Evolutionary conservation across 352 stramenopile species (phyloP).

Genomic region (Phytophthora syringae): DNA sequence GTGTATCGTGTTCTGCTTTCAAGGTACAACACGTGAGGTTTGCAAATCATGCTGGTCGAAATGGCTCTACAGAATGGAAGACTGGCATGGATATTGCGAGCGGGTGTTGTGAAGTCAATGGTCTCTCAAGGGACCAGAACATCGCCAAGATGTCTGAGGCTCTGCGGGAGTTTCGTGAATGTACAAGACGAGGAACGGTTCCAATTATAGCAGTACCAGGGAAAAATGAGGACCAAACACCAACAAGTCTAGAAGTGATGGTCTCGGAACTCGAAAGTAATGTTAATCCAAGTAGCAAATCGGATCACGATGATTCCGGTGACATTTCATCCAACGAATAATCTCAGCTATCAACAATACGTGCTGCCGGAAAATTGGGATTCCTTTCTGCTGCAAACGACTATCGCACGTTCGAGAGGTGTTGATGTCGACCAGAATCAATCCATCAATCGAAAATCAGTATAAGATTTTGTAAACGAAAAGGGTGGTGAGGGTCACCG

Average conservation of each 20-base stretch:
- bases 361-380: too few species aligned
- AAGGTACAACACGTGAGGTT: background rate
- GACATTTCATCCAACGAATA: too few species aligned
- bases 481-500: too few species aligned
- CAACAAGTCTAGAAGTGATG: background rate
- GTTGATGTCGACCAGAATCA: too few species aligned
- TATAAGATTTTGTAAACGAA: too few species aligned
- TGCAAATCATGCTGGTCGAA: background rate
- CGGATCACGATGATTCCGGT: too few species aligned
- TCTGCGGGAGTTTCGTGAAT: background rate
- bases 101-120: background rate
- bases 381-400: too few species aligned
- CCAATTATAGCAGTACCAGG: background rate
- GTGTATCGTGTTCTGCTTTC: background rate
- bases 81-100: conserved; percentile 11
- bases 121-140: background rate
- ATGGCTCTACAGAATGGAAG: conserved; percentile 11
- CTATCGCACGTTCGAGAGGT: too few species aligned
- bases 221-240: background rate
- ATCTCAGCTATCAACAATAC: too few species aligned
- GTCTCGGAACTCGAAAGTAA: background rate
- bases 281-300: too few species aligned
- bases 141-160: background rate
- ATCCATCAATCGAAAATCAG: too few species aligned
- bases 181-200: background rate